Evolutionary conservation across 345 rosid species (phyloP).

Genomic region (Erucastrum elatum): DNA sequence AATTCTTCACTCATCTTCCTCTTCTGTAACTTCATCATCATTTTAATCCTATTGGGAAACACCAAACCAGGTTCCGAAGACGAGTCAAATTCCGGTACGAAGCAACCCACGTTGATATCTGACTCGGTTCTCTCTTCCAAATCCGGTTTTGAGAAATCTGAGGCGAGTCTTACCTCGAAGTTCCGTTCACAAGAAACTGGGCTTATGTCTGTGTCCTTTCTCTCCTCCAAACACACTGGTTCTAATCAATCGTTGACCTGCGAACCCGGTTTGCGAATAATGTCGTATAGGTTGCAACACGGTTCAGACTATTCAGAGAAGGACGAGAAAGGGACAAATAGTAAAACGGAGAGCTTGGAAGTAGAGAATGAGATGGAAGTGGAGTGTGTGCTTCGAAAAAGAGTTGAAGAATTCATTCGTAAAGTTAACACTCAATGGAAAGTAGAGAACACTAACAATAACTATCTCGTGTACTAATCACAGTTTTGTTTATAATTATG

Average conservation of each 20-base stretch:
- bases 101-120: background rate
- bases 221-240: conserved; percentile 12
- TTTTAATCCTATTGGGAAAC: conserved; percentile 30
- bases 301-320: conserved; percentile 17
- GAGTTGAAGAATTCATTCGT: conserved; percentile 63
- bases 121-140: background rate
- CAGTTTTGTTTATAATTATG: conserved; percentile 19
- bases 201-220: background rate
- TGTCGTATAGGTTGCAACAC: background rate
- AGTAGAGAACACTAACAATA: conserved; percentile 41
- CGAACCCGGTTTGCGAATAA: conserved; percentile 12
- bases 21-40: conserved; percentile 35
- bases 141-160: background rate
- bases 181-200: background rate
- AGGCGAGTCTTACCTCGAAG: background rate
- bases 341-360: background rate
- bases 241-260: background rate
- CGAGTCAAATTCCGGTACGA: background rate
- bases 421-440: conserved; percentile 61
- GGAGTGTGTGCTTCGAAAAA: conserved; percentile 51
- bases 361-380: conserved; percentile 18
- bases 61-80: conserved; percentile 6
- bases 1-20: conserved; percentile 31
- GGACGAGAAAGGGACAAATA: conserved; percentile 16
- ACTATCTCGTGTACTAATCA: conserved; percentile 18